Conservation (phyloP, 2,329 filamentous ascomycete species). For the Cladophialophora carrionii region DNA sequence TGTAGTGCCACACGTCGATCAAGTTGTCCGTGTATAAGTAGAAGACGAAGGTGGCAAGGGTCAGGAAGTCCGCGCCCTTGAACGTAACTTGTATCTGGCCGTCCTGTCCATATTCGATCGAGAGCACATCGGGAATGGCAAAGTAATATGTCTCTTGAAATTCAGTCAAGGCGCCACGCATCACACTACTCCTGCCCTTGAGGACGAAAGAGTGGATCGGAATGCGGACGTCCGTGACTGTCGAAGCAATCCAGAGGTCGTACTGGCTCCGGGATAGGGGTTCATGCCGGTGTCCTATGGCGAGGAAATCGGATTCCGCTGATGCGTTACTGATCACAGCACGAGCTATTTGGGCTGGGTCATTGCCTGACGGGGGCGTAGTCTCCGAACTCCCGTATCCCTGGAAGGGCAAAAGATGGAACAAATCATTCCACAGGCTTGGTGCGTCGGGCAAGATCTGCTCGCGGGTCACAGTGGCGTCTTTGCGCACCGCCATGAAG, state of each 20-base stretch:
- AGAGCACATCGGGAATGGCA: conserved; percentile 63
- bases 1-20: conserved; percentile 85
- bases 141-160: conserved; percentile 60
- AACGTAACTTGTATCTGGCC: conserved; percentile 66
- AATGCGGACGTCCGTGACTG: conserved; percentile 69
- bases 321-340: conserved; percentile 51
- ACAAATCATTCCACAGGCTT: conserved; percentile 73
- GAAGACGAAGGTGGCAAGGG: conserved; percentile 75
- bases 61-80: conserved; percentile 72
- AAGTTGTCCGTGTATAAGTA: conserved; percentile 80
- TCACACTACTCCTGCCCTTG: conserved; percentile 69
- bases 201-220: conserved; percentile 84
- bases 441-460: conserved; percentile 69
- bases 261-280: conserved; percentile 39
- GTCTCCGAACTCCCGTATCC: conserved; percentile 58
- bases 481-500: conserved; percentile 82
- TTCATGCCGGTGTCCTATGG: conserved; percentile 39
- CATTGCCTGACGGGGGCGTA: conserved; percentile 43
- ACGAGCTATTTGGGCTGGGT: conserved; percentile 44
- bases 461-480: conserved; percentile 77
- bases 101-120: conserved; percentile 57
- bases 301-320: conserved; percentile 48
- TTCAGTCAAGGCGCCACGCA: conserved; percentile 65
- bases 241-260: conserved; percentile 55
- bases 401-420: conserved; percentile 68